phyloP scores from a whole-genome alignment of 1,284 basidiomycete species.

The Ustilago bromivora region DNA sequence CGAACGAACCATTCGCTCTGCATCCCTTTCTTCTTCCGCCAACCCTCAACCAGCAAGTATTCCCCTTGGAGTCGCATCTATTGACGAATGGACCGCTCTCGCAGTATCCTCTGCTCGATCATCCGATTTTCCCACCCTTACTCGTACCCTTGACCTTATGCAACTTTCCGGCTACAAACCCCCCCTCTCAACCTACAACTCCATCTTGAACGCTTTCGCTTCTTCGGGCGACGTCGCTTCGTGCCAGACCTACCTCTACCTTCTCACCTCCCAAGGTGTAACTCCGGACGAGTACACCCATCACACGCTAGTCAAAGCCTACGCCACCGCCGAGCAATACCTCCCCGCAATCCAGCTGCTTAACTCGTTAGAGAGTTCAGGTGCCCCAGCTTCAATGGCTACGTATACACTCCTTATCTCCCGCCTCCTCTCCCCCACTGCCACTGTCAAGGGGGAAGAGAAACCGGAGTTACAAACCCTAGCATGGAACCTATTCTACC shows the following conservation, averaged over 20 bases:
- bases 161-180: slow-evolving; percentile 30
- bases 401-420: slow-evolving; percentile 64
- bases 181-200: slow-evolving; percentile 59
- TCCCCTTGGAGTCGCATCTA: slow-evolving; percentile 43
- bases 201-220: slow-evolving; percentile 74
- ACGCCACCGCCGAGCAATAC: slow-evolving; percentile 36
- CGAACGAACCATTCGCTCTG: slow-evolving; percentile 24
- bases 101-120: slow-evolving; percentile 50
- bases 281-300: slow-evolving; percentile 47
- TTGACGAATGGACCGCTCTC: slow-evolving; percentile 57
- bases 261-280: slow-evolving; percentile 35
- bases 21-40: slow-evolving; percentile 8
- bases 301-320: slow-evolving; percentile 61
- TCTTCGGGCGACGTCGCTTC: slow-evolving; percentile 71
- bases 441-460: slow-evolving; percentile 9
- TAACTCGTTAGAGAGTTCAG: slow-evolving; percentile 45
- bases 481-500: slow-evolving; percentile 87
- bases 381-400: slow-evolving; percentile 56
- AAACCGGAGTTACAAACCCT: slow-evolving; percentile 43
- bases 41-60: slow-evolving; percentile 1
- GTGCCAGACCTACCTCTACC: slow-evolving; percentile 42
- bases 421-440: slow-evolving; percentile 26
- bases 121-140: slow-evolving; percentile 27
- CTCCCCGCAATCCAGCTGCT: slow-evolving; percentile 50
- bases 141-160: slow-evolving; percentile 43